Base-by-base conservation (phyloP, 352 stramenopile species). In the Halophytophthora batemanensis region DNA sequence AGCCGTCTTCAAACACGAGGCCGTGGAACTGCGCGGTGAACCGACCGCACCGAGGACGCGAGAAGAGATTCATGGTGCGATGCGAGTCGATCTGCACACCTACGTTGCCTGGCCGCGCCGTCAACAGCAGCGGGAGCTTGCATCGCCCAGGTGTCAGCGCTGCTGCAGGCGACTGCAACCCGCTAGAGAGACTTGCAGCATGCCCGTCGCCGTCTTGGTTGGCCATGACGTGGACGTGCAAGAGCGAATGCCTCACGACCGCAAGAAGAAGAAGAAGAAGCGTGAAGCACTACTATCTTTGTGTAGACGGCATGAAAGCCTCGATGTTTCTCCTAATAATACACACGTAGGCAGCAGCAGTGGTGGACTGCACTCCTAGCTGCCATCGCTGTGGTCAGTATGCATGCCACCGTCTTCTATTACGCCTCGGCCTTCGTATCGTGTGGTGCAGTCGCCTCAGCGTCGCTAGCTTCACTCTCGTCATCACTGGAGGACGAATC, bases 51-150 rank as follows among this genome's bases (percentile, higher is more conserved):
- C 82, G 71, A 19, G 79, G 77, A 2, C 77, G 71, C 21, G 79
- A 53, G 51, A 86, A 78, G 36, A 84, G 25, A 41, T 73, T 74
- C 64, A 86, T 81, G 1, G 60, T 50, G 7, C 82, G 79, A 36
- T 82, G 84, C 35, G 82, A 57, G 46, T 90, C 77, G 50, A 93
- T 87, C 63, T 87, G 79, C 15, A 90, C 72, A 35, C 82, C 79
- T 17, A 93, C 71, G 49, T 90, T 93, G 23, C 79, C 76, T 23
- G 79, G 74, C 12, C 76, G 74, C 22, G 79, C 82, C 23, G 55
- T 67, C 10, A 71, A 62, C 15, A 90, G 37, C 35, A 86, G 28
- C 39, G 74, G 79, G 19, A 86, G 64, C 35, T 77, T 80, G 13
- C 60, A 23, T 14, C 45, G 37, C 14, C 36, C 42, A 15, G 49